These are phyloP conservation scores for Trichocomaceae sp. DNA, from an alignment of 2,329 filamentous ascomycete genomes.

Conservation along the genomic window DNA sequence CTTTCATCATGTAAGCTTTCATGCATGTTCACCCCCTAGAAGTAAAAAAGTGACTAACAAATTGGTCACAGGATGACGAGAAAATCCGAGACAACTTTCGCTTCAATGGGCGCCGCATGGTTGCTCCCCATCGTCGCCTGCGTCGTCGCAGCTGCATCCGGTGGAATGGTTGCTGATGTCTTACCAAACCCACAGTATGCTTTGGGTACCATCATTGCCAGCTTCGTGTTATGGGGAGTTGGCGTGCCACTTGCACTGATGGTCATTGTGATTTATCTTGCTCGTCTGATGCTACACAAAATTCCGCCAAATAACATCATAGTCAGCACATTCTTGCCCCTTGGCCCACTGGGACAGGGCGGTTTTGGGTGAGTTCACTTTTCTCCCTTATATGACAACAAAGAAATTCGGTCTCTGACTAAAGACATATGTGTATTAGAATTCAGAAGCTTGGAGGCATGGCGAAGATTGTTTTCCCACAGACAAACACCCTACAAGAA, in stretches of 20 bases:
- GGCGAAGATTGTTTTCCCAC: slow-evolving; percentile 32
- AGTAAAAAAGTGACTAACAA: slow-evolving; percentile 11
- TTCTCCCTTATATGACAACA: no score
- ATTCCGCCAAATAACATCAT: slow-evolving; percentile 63
- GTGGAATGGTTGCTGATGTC: slow-evolving; percentile 55
- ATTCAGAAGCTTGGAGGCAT: slow-evolving; percentile 48
- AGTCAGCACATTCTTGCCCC: slow-evolving; percentile 61
- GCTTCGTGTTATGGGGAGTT: slow-evolving; percentile 66
- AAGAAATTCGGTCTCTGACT: neutral
- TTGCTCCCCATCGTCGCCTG: slow-evolving; percentile 62
- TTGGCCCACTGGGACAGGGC: slow-evolving; percentile 62
- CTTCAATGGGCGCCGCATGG: slow-evolving; percentile 59
- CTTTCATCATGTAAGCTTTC: slow-evolving; percentile 47
- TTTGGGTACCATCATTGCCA: slow-evolving; percentile 56
- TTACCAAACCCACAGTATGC: slow-evolving; percentile 52
- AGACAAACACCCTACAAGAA: slow-evolving; percentile 24
- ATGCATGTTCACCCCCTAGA: no score
- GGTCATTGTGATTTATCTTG: slow-evolving; percentile 63
- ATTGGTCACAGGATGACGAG: slow-evolving; percentile 2
- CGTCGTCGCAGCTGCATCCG: slow-evolving; percentile 60
- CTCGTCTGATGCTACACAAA: slow-evolving; percentile 60
- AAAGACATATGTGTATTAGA: slow-evolving; percentile 12
- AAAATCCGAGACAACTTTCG: slow-evolving; percentile 38
- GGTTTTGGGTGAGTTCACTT: slow-evolving; percentile 45
- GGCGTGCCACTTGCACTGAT: slow-evolving; percentile 56